Base-by-base conservation (phyloP, 176 grass and related monocot genomes). In the Musa troglodytarum region DNA sequence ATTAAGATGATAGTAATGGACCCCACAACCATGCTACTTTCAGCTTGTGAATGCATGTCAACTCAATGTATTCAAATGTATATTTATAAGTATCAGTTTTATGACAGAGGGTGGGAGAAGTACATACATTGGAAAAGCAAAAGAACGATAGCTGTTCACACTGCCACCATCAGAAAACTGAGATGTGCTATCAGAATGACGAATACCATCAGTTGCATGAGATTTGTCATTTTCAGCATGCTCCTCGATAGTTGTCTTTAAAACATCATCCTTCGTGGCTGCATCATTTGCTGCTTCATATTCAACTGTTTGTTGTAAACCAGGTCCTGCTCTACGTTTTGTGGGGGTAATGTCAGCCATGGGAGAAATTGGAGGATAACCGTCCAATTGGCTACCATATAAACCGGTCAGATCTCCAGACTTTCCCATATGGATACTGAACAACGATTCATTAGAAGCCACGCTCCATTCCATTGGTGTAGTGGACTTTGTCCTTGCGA, bases 121-220 rank as follows among this genome's bases (percentile, higher is more conserved):
- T 58, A 63, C 79, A 20, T 86, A 92, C 90, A 82, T 92, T 21
- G 90, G 90, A 87, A 92, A 92, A 12, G 90, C 90, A 81, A 92
- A 92, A 52, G 90, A 92, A 75, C 76, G 78, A 55, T 86, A 85
- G 84, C 87, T 87, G 61, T 74, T 82, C 0, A 83, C 83, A 77
- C 68, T 84, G 57, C 49, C 50, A 10, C 21, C 50, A n/a, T 87
- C 79, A 53, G 81, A 71, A 7, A 75, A 69, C 74, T 75, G 83
- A 8, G 89, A 79, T 49, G 85, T 81, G 75, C 77, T 81, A 8
- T 85, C 80, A 74, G 86, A 92, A 13, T 55, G 84, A 21, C 63
- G 73, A 24, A 26, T 65, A 69, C 24, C 49, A 54, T 49, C 21
- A 22, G 56, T 68, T 70, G 74, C 12, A 80, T 55, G 81, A 57